Evolutionary conservation across 169 alveolate genomes (phyloP).

Genomic region (Plasmodium vinckei): DNA sequence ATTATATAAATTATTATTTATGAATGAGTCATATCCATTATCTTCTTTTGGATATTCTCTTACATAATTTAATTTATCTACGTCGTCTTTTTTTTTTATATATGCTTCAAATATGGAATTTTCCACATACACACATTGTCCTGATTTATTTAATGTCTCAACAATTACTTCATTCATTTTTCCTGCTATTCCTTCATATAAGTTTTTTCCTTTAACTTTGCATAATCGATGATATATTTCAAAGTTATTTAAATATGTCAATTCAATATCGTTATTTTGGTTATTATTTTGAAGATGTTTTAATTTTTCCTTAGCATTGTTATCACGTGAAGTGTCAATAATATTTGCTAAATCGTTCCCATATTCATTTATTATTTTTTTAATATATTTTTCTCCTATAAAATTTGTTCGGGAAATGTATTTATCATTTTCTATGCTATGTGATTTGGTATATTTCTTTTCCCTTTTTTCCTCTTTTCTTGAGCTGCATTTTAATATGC

Average conservation of each 20-base stretch:
- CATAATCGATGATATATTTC: conserved; percentile 24
- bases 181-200: conserved; percentile 63
- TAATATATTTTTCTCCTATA: conserved; percentile 39
- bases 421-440: conserved; percentile 6
- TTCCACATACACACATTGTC: conserved; percentile 59
- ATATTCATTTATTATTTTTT: conserved; percentile 25
- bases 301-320: background rate
- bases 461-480: conserved; percentile 3
- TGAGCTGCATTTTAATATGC: conserved; percentile 15
- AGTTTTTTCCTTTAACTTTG: conserved; percentile 58
- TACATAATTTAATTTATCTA: conserved; percentile 42
- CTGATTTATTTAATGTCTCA: conserved; percentile 44
- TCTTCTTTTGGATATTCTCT: conserved; percentile 13
- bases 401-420: conserved; percentile 12
- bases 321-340: background rate
- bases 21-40: conserved; percentile 22
- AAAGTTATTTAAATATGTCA: conserved; percentile 3
- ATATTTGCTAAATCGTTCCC: background rate
- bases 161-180: conserved; percentile 30
- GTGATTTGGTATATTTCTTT: background rate
- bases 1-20: conserved; percentile 34
- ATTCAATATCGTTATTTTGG: conserved; percentile 42
- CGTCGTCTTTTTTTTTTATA: conserved; percentile 46
- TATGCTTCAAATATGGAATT: conserved; percentile 49
- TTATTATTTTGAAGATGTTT: background rate